Conservation (phyloP, 805 yeast species). For the Komagataella ulmi region DNA sequence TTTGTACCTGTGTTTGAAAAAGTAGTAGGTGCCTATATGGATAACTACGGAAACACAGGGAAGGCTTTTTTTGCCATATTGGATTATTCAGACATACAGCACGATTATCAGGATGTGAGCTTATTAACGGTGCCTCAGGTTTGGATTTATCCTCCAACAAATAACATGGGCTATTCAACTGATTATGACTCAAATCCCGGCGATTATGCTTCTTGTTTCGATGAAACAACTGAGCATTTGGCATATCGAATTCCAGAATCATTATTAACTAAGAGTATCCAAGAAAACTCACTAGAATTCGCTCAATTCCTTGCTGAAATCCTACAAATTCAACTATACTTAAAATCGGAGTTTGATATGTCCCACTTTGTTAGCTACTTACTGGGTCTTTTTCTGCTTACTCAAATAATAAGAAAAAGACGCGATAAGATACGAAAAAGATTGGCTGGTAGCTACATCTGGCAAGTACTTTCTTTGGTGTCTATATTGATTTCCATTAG, state of each 20-base stretch:
- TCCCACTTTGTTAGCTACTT: slow-evolving; percentile 32
- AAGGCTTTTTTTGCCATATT: slow-evolving; percentile 32
- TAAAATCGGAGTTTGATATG: slow-evolving; percentile 28
- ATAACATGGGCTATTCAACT: slow-evolving; percentile 7
- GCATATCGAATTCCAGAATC: not conserved
- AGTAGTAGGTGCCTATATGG: slow-evolving; percentile 28
- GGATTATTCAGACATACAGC: slow-evolving; percentile 30
- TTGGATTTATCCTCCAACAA: slow-evolving; percentile 42
- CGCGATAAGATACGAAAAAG: slow-evolving; percentile 17
- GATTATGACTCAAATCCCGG: slow-evolving; percentile 13
- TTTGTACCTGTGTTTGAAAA: slow-evolving; percentile 26
- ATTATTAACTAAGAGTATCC: slow-evolving; percentile 10
- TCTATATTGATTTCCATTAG: slow-evolving; percentile 33
- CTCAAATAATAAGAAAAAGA: slow-evolving; percentile 35
- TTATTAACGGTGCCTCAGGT: slow-evolving; percentile 47
- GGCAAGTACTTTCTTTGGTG: slow-evolving; percentile 8
- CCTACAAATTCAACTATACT: slow-evolving; percentile 26
- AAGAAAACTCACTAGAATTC: slow-evolving; percentile 27
- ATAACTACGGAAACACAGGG: slow-evolving; percentile 26
- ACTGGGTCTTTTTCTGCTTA: slow-evolving; percentile 25
- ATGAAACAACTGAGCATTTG: slow-evolving; percentile 7
- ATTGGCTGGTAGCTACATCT: slow-evolving; percentile 3
- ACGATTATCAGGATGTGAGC: slow-evolving; percentile 23
- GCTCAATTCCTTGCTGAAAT: slow-evolving; percentile 39
- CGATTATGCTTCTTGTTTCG: slow-evolving; percentile 12